These are phyloP conservation scores for Volvox africanus DNA, from an alignment of 139 green algal genomes.

Conservation along the genomic window DNA sequence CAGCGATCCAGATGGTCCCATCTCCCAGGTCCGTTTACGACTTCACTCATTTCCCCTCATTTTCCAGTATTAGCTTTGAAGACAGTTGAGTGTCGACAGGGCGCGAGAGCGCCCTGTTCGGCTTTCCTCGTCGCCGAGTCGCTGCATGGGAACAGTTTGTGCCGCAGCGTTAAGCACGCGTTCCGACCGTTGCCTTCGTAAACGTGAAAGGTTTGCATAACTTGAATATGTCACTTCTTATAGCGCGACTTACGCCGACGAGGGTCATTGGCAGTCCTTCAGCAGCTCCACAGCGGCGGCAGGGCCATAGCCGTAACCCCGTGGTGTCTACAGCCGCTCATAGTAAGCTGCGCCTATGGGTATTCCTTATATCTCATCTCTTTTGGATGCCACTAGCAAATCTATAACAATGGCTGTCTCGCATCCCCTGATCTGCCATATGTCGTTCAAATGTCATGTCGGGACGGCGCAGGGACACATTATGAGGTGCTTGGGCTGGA, in stretches of 20 bases:
- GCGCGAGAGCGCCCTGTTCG: background rate
- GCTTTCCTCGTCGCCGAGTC: background rate
- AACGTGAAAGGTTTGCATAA: background rate
- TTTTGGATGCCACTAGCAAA: too few species aligned
- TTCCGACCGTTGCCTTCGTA: too few species aligned
- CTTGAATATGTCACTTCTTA: background rate
- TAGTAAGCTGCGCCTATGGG: background rate
- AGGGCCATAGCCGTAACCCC: background rate
- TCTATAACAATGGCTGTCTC: too few species aligned
- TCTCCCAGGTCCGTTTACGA: background rate
- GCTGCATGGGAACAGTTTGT: too few species aligned
- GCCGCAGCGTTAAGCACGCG: too few species aligned
- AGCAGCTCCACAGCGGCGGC: too few species aligned
- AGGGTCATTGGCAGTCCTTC: background rate
- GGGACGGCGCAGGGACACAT: conserved; percentile 14
- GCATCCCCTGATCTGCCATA: too few species aligned
- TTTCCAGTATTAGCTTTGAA: background rate
- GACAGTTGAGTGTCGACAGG: background rate
- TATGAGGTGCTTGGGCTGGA: conserved; percentile 24
- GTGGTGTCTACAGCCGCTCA: background rate
- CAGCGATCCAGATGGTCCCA: background rate
- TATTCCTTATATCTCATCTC: too few species aligned
- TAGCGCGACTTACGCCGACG: background rate
- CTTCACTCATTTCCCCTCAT: background rate
- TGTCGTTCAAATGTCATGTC: background rate